Conservation (phyloP, 78 protist species). For the Dictyostelium citrinum region DNA sequence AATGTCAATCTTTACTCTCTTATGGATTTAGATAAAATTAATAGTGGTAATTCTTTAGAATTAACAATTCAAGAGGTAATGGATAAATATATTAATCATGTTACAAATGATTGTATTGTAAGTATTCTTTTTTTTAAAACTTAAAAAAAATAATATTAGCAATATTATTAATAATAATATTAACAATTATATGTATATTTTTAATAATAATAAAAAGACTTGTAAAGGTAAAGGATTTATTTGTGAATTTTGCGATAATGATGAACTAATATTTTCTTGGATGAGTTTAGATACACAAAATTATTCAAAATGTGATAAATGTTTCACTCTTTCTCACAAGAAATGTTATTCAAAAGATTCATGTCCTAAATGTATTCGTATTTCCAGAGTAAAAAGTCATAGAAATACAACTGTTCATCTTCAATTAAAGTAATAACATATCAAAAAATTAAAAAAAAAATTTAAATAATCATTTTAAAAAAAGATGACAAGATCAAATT, state of each 20-base stretch:
- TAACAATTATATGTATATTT: too few relatives aligned
- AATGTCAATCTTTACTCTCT: constrained; percentile 55
- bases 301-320: constrained; percentile 25
- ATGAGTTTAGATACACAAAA: constrained; percentile 52
- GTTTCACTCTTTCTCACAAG: constrained; percentile 44
- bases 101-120: constrained; percentile 40
- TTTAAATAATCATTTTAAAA: too few relatives aligned
- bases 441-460: too few relatives aligned
- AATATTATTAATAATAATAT: too few relatives aligned
- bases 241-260: constrained; percentile 61
- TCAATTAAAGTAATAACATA: background rate
- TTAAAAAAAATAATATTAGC: too few relatives aligned
- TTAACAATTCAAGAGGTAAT: background rate
- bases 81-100: constrained; percentile 55
- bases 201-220: too few relatives aligned
- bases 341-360: constrained; percentile 16
- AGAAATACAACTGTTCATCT: background rate
- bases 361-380: constrained; percentile 62
- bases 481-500: too few relatives aligned
- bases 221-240: constrained; percentile 74
- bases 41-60: background rate
- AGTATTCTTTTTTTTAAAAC: constrained; percentile 3
- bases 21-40: constrained; percentile 24
- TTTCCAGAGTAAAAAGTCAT: constrained; percentile 1
- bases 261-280: constrained; percentile 68